These are phyloP conservation scores for Xylaria sp. DNA, from an alignment of 2,329 filamentous ascomycete species.

Conservation along the genomic window DNA sequence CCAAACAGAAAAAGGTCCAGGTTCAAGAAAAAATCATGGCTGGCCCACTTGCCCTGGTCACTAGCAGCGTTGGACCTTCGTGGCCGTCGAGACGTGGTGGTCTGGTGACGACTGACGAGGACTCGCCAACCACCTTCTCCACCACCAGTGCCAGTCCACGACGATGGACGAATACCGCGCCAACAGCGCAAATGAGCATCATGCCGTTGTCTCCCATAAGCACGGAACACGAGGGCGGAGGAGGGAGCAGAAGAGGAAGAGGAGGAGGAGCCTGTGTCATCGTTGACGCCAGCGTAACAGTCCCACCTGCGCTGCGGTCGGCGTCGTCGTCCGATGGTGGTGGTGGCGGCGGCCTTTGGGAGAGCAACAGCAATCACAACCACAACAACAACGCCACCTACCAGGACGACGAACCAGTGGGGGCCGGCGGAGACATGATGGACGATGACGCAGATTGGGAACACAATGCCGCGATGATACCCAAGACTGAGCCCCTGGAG, in stretches of 20 bases:
- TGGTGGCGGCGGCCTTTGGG: slow-evolving; percentile 30
- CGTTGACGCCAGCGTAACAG: slow-evolving; percentile 35
- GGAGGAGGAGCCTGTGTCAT: slow-evolving; percentile 25
- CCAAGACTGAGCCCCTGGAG: slow-evolving; percentile 54
- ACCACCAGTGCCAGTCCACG: slow-evolving; percentile 26
- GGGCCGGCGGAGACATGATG: slow-evolving; percentile 27
- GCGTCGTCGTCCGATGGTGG: slow-evolving; percentile 43
- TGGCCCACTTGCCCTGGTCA: slow-evolving; percentile 37
- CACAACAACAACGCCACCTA: slow-evolving; percentile 33
- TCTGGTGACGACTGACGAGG: slow-evolving; percentile 40
- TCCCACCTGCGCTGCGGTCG: slow-evolving; percentile 42
- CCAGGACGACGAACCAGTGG: slow-evolving; percentile 32
- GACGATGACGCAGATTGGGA: slow-evolving; percentile 45
- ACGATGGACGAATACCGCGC: slow-evolving; percentile 32
- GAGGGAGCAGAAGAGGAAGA: too few species aligned
- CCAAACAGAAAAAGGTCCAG: slow-evolving; percentile 7
- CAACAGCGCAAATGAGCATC: slow-evolving; percentile 35
- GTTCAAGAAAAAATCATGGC: slow-evolving; percentile 38
- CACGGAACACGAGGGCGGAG: slow-evolving; percentile 39
- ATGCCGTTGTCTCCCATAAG: slow-evolving; percentile 52
- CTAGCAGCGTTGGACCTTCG: slow-evolving; percentile 39
- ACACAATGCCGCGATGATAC: slow-evolving; percentile 42
- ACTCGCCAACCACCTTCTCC: slow-evolving; percentile 32
- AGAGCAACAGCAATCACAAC: too few species aligned
- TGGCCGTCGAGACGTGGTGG: slow-evolving; percentile 45